These are phyloP conservation scores for Erucastrum elatum DNA, from an alignment of 345 rosid genomes.

Conservation along the genomic window DNA sequence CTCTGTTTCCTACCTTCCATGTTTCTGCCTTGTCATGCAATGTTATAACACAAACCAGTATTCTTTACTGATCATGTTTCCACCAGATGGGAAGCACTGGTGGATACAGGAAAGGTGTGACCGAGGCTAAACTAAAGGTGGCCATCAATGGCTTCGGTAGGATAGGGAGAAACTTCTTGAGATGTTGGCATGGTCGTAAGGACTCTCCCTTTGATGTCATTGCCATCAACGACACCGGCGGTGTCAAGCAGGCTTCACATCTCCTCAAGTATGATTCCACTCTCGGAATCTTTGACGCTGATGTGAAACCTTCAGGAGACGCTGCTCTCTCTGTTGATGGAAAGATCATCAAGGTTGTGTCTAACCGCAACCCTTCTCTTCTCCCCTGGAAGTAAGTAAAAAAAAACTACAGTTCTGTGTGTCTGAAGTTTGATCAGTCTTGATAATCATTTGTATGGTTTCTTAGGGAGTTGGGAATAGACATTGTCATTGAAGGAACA, in stretches of 20 bases:
- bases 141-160: constrained; percentile 94
- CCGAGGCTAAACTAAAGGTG: constrained; percentile 82
- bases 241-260: constrained; percentile 93
- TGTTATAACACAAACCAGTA: not conserved
- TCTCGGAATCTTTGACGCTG: constrained; percentile 88
- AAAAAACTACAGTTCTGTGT: constrained; percentile 21
- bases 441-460: not conserved
- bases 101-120: constrained; percentile 65
- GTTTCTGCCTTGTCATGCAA: constrained; percentile 19
- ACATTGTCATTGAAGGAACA: constrained; percentile 91
- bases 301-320: constrained; percentile 78
- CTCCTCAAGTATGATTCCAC: constrained; percentile 94
- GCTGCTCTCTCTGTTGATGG: constrained; percentile 85
- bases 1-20: not conserved
- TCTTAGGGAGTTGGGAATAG: constrained; percentile 72
- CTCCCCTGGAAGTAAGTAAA: constrained; percentile 83
- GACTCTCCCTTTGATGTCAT: constrained; percentile 87
- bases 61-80: constrained; percentile 7
- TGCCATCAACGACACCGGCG: constrained; percentile 86
- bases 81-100: constrained; percentile 62
- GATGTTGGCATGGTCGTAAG: constrained; percentile 96
- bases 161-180: constrained; percentile 93
- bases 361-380: constrained; percentile 68
- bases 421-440: not conserved
- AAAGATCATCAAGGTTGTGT: constrained; percentile 83